phyloP scores from a whole-genome alignment of 306 rosid genomes.

The Dryas alaskensis region DNA sequence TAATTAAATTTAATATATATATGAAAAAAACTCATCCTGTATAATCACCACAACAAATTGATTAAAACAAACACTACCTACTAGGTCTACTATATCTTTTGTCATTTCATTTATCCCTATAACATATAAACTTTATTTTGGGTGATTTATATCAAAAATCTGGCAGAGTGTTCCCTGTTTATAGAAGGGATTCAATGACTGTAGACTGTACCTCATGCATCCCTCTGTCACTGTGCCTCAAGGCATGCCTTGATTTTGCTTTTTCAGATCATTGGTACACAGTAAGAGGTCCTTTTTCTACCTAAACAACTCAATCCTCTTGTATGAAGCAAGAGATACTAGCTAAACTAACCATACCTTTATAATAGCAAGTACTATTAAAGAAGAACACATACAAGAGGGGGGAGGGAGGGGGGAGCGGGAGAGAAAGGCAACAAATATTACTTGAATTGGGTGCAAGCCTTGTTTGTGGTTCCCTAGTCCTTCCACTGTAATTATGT shows the following conservation, averaged over 20 bases:
- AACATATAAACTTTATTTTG: no score
- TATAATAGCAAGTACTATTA: neutral
- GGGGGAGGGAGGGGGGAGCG: neutral
- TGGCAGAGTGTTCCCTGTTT: no score
- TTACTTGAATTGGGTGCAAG: slow-evolving; percentile 90
- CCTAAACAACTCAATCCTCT: neutral
- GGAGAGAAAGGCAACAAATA: slow-evolving; percentile 2
- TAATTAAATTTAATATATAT: neutral
- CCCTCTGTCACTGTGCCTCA: neutral
- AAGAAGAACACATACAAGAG: neutral
- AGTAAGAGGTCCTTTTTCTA: neutral
- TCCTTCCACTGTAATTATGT: slow-evolving; percentile 91
- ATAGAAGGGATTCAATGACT: no score
- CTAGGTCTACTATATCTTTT: no score
- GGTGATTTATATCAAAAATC: no score
- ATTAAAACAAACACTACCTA: no score
- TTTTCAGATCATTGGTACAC: neutral
- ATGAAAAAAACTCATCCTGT: neutral
- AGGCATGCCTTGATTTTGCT: neutral
- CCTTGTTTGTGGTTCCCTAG: slow-evolving; percentile 74
- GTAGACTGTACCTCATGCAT: neutral
- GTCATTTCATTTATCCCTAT: no score
- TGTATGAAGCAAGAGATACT: neutral
- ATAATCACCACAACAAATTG: no score
- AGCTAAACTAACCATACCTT: neutral